Evolutionary conservation across 352 stramenopile genomes (phyloP).

Genomic region (Poterioochromonas sp.): DNA sequence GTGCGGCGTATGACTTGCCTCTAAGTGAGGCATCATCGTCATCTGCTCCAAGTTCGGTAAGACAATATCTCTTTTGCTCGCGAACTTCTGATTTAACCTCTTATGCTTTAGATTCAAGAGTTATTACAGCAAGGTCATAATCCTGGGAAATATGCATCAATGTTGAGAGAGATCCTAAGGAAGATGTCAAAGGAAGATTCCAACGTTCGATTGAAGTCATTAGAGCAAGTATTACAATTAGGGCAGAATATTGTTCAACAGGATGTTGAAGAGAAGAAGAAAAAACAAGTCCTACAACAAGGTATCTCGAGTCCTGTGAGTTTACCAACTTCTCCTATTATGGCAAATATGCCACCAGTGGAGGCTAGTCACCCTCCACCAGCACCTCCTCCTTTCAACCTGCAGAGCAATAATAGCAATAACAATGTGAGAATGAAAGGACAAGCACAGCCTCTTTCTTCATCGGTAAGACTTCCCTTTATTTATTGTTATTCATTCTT

Average conservation of each 20-base stretch:
- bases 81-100: background rate
- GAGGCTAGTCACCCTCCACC: background rate
- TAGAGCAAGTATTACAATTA: constrained; percentile 1
- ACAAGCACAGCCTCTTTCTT: too few species aligned
- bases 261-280: background rate
- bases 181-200: constrained; percentile 33
- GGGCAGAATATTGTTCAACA: background rate
- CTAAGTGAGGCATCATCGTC: background rate
- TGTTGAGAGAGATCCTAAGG: background rate
- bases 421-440: background rate
- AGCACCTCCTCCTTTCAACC: background rate
- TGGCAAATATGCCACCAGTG: background rate
- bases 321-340: background rate
- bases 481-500: too few species aligned
- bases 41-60: background rate
- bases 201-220: constrained; percentile 4
- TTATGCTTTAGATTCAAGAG: background rate
- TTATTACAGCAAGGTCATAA: constrained; percentile 3
- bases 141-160: constrained; percentile 1
- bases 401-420: background rate
- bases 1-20: background rate
- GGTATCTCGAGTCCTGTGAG: too few species aligned
- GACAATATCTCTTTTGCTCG: background rate
- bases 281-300: background rate
- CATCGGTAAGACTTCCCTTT: too few species aligned